These are phyloP conservation scores for Xylaria sp. DNA, from an alignment of 2,329 filamentous ascomycete genomes.

Conservation along the genomic window DNA sequence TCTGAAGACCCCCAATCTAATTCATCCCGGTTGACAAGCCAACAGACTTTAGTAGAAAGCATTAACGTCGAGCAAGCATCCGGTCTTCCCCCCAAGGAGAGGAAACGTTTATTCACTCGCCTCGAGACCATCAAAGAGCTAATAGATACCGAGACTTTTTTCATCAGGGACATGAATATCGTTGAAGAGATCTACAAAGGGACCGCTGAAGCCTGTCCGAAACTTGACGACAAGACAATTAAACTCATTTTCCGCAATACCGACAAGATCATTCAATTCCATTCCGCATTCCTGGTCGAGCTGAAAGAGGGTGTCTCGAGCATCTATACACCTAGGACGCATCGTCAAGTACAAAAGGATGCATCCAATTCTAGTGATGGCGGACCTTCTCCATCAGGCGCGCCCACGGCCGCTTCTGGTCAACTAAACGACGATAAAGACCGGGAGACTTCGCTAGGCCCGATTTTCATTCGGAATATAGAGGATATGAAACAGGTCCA, in stretches of 20 bases:
- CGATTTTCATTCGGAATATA: conserved; percentile 66
- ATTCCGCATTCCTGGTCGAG: conserved; percentile 79
- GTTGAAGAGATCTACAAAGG: conserved; percentile 98
- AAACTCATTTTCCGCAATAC: conserved; percentile 94
- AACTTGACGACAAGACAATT: conserved; percentile 84
- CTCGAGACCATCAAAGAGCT: conserved; percentile 90
- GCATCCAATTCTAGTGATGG: conserved; percentile 56
- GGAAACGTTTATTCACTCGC: conserved; percentile 80
- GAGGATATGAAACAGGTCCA: conserved; percentile 70
- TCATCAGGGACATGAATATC: conserved; percentile 95
- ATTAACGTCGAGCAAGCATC: conserved; percentile 46
- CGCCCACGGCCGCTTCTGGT: conserved; percentile 51
- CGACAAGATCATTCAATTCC: conserved; percentile 89
- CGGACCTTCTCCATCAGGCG: conserved; percentile 42
- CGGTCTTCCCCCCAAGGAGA: conserved; percentile 64
- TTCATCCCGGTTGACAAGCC: conserved; percentile 54
- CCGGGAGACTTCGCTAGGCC: conserved; percentile 63
- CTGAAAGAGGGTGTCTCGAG: conserved; percentile 83
- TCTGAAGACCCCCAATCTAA: conserved; percentile 54
- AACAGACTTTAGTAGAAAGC: conserved; percentile 52
- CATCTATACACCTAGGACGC: conserved; percentile 75
- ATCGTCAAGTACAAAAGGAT: conserved; percentile 55
- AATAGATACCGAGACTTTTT: conserved; percentile 90
- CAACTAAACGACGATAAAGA: conserved; percentile 65
- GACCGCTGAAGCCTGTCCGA: conserved; percentile 83